These are phyloP conservation scores for Penicillium psychrofluorescens DNA, from an alignment of 495 filamentous ascomycete genomes.

Conservation along the genomic window DNA sequence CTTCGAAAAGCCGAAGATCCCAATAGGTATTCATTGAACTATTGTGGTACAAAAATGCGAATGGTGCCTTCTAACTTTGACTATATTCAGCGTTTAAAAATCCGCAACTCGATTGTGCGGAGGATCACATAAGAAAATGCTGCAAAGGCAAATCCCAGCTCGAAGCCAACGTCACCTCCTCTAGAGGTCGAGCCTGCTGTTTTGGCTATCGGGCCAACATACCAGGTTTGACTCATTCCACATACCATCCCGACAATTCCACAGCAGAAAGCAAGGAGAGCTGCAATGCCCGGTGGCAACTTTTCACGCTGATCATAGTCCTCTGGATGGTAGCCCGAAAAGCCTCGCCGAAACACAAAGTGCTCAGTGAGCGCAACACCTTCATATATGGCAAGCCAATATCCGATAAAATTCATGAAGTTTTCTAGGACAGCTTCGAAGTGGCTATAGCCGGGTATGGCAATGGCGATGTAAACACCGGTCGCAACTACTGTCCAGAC, in stretches of 20 bases:
- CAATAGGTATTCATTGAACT: too few species aligned
- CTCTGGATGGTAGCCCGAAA: conserved; percentile 53
- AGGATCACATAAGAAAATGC: conserved; percentile 21
- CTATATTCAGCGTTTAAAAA: conserved; percentile 22
- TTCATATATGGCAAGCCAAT: conserved; percentile 82
- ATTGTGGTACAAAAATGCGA: too few species aligned
- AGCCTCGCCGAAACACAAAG: conserved; percentile 65
- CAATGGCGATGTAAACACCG: conserved; percentile 63
- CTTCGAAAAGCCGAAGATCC: too few species aligned
- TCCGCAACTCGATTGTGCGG: conserved; percentile 30
- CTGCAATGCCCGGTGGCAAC: conserved; percentile 67
- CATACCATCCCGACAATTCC: conserved; percentile 66
- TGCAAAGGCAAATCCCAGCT: conserved; percentile 47
- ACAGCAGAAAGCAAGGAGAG: conserved; percentile 56
- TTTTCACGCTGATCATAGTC: conserved; percentile 51
- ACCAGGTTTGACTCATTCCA: conserved; percentile 80
- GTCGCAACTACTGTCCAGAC: conserved; percentile 67
- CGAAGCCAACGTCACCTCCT: conserved; percentile 73
- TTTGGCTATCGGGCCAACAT: conserved; percentile 60
- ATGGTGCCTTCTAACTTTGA: too few species aligned
- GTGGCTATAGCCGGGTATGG: conserved; percentile 68
- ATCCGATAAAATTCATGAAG: conserved; percentile 74
- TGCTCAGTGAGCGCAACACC: conserved; percentile 67
- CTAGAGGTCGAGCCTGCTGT: conserved; percentile 47
- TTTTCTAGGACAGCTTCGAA: conserved; percentile 68